These are phyloP conservation scores for Rickenella mellea DNA, from an alignment of 768 basidiomycete genomes.

Conservation along the genomic window DNA sequence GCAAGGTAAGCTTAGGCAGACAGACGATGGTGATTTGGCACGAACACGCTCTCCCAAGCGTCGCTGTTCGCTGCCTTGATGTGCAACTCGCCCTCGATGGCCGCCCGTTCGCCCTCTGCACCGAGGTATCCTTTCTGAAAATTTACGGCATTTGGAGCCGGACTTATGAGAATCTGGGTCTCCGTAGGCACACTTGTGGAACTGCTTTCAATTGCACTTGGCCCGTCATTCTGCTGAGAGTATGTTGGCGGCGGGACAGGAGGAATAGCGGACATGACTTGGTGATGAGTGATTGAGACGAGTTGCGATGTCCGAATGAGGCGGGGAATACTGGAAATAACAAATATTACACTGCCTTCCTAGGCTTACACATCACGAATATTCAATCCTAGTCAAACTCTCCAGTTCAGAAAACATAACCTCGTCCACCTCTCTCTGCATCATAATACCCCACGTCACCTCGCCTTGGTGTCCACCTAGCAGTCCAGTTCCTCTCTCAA, in stretches of 20 bases:
- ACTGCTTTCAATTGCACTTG: conserved; percentile 34
- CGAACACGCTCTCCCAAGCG: conserved; percentile 66
- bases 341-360: no score
- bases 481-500: conserved; percentile 68
- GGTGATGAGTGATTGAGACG: background rate
- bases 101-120: conserved; percentile 72
- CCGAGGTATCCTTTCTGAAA: conserved; percentile 86
- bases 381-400: conserved; percentile 66
- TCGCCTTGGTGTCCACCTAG: conserved; percentile 63
- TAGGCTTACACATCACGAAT: no score
- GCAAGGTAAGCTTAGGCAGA: conserved; percentile 9
- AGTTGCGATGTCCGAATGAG: no score
- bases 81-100: conserved; percentile 83
- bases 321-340: no score
- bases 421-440: conserved; percentile 58
- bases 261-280: background rate
- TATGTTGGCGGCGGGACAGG: conserved; percentile 68
- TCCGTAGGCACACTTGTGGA: conserved; percentile 13
- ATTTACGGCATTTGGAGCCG: conserved; percentile 55
- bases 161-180: conserved; percentile 69
- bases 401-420: conserved; percentile 73
- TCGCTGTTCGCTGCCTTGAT: conserved; percentile 57
- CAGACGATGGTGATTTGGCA: conserved; percentile 14
- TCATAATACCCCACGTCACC: conserved; percentile 59
- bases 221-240: conserved; percentile 59